Evolutionary conservation across 2,329 filamentous ascomycete species (phyloP), one percentile per base, ranked within the genome.

Genomic region (Elsinoe fawcettii): DNA sequence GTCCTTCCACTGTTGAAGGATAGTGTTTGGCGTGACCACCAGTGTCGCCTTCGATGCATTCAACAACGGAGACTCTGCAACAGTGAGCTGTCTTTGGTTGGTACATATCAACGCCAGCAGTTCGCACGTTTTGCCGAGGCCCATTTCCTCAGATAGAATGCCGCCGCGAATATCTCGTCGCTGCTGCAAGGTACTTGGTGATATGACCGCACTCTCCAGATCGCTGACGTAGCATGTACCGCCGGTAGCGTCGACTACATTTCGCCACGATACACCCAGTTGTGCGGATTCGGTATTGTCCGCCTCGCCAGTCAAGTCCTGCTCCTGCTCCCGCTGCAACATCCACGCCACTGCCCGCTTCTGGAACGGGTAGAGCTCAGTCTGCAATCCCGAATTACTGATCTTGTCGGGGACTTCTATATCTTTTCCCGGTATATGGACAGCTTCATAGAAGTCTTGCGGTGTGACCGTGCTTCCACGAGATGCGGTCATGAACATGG

Each of bases 71-170:
- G 12, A 14, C n/a, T n/a, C 12, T 14, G 30, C 12, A 1, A n/a
- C n/a, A 5, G 41, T 3, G 2, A 16, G 14, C 5, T 63, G 58
- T 27, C 80, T 78, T 37, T 69, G 74, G 66, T 92, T 82, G 22
- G 86, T 73, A 6, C 82, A 74, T n/a, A 90, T 80, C 9, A 92
- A 74, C 3, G 84, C 79, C 44, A 90, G 81, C 1, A 88, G 76
- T 70, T 92, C 88, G 2, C 91, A 75, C 0, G 88, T 92, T 69
- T 92, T 92, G 1, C 88, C 88, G 1, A 92, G 74, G 0, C 88
- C 88, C 88, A 92, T 92, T 69, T 92, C 88, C 66, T 92, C 88
- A 0, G 86, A 83, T 4, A 92, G 73, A 49, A 90, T 84, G 0
- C 87, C 87, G 2, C 83, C 83, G 34, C 66, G 70, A 1, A 77